phyloP scores from a whole-genome alignment of 768 basidiomycete species.

The Rubroboletus pulcherrimus region DNA sequence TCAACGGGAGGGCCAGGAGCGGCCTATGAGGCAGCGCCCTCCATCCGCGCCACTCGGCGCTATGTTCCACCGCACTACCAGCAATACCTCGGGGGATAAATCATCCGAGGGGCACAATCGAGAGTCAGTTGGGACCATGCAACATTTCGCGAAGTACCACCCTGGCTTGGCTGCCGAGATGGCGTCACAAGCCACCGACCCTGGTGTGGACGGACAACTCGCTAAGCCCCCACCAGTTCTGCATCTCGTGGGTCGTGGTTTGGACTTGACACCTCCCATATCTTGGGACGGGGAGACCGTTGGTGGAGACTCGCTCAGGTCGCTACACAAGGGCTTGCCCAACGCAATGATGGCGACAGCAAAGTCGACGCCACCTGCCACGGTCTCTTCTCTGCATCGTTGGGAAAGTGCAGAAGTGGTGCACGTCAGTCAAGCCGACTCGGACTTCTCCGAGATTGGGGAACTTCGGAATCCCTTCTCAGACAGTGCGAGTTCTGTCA shows the following conservation, averaged over 20 bases:
- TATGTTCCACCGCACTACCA: conserved; percentile 61
- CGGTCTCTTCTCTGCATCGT: conserved; percentile 45
- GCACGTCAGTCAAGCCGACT: conserved; percentile 33
- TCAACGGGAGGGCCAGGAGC: conserved; percentile 41
- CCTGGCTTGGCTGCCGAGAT: conserved; percentile 51
- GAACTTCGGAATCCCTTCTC: conserved; percentile 27
- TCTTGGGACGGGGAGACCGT: conserved; percentile 53
- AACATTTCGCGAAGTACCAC: conserved; percentile 57
- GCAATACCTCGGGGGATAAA: conserved; percentile 48
- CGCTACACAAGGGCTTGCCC: conserved; percentile 38
- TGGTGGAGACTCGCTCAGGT: conserved; percentile 48
- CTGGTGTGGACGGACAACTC: conserved; percentile 20
- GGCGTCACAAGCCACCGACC: conserved; percentile 32
- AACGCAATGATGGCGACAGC: conserved; percentile 47
- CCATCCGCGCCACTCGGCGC: conserved; percentile 44
- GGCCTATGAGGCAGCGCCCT: conserved; percentile 41
- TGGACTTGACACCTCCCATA: conserved; percentile 35
- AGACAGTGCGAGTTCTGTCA: conserved; percentile 17
- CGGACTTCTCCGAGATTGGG: background rate
- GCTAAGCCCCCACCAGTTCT: conserved; percentile 34
- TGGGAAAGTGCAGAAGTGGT: conserved; percentile 73
- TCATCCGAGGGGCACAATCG: conserved; percentile 38
- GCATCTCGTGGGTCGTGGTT: conserved; percentile 42
- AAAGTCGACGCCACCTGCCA: conserved; percentile 60
- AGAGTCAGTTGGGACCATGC: conserved; percentile 31